Percentiles rank a stretch among this genome's conserved stretches.
Conservation (phyloP, 2,329 filamentous ascomycete genomes). For the Aspergillus sp. region DNA sequence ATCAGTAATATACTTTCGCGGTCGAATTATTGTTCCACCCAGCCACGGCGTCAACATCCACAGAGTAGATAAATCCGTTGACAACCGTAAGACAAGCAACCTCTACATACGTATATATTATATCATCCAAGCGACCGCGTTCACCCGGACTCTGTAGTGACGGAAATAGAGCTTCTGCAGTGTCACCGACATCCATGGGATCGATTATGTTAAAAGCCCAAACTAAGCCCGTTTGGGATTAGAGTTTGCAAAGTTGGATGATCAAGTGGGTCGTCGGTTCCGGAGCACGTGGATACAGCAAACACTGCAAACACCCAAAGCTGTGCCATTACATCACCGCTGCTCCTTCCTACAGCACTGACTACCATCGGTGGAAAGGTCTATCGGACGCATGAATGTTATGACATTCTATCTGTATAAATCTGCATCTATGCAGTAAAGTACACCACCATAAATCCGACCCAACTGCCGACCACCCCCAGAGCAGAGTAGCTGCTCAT, state of each 20-base stretch:
- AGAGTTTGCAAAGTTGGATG: conserved; percentile 18
- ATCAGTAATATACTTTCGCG: too few species aligned
- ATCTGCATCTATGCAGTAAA: conserved; percentile 52
- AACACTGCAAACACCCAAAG: conserved; percentile 16
- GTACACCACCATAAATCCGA: conserved; percentile 91
- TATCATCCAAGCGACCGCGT: neutral
- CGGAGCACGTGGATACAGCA: conserved; percentile 19
- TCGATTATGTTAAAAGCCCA: conserved; percentile 14
- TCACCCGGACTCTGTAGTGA: neutral
- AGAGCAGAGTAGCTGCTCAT: conserved; percentile 91
- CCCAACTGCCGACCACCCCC: conserved; percentile 93
- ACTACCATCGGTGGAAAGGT: neutral
- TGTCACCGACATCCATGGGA: conserved; percentile 14
- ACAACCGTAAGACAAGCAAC: neutral
- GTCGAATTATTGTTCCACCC: too few species aligned
- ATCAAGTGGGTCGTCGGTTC: conserved; percentile 16
- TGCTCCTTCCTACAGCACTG: neutral
- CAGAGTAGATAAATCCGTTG: neutral
- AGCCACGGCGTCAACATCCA: too few species aligned
- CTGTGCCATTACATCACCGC: conserved; percentile 18
- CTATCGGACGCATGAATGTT: neutral
- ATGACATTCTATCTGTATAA: neutral
- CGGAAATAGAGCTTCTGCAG: conserved; percentile 5
- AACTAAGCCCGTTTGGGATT: conserved; percentile 12
- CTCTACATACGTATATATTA: neutral